These are phyloP conservation scores for Coccomyxa subellipsoidea DNA, from an alignment of 163 green algal species.

Conservation along the genomic window DNA sequence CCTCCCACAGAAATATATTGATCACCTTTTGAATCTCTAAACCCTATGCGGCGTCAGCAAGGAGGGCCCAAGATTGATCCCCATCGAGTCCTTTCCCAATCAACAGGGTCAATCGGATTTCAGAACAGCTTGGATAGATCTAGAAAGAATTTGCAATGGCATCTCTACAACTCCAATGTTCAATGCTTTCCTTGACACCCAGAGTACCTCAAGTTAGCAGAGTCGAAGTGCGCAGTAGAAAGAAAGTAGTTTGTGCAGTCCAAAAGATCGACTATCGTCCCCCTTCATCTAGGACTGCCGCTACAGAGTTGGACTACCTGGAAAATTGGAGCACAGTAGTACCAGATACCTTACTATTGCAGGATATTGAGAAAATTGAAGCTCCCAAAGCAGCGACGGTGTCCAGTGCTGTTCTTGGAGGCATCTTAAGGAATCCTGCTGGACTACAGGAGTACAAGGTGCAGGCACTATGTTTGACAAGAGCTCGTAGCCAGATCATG, in stretches of 20 bases:
- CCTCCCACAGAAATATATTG: too few relatives aligned
- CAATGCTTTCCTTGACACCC: background rate
- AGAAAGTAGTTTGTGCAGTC: background rate
- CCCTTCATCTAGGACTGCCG: conserved; percentile 22
- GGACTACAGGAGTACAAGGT: conserved; percentile 46
- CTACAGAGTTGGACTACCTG: conserved; percentile 43
- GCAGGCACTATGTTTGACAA: background rate
- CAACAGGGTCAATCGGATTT: too few relatives aligned
- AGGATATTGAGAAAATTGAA: conserved; percentile 29
- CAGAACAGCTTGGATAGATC: too few relatives aligned
- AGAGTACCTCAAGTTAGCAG: background rate
- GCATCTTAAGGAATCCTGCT: conserved; percentile 39
- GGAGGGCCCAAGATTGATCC: background rate
- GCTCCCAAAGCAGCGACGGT: conserved; percentile 40
- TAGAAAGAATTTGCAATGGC: background rate
- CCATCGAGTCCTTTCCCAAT: too few relatives aligned
- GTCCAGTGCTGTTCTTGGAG: conserved; percentile 39
- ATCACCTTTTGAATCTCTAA: too few relatives aligned
- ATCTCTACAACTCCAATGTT: background rate
- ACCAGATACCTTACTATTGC: conserved; percentile 43
- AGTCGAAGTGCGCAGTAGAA: background rate
- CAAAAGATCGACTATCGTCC: conserved; percentile 26
- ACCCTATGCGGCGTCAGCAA: background rate
- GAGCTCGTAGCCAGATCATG: background rate
- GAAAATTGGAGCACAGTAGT: conserved; percentile 37